phyloP scores from a whole-genome alignment of 352 stramenopile species.

The Phytophthora fragariaefolia region DNA sequence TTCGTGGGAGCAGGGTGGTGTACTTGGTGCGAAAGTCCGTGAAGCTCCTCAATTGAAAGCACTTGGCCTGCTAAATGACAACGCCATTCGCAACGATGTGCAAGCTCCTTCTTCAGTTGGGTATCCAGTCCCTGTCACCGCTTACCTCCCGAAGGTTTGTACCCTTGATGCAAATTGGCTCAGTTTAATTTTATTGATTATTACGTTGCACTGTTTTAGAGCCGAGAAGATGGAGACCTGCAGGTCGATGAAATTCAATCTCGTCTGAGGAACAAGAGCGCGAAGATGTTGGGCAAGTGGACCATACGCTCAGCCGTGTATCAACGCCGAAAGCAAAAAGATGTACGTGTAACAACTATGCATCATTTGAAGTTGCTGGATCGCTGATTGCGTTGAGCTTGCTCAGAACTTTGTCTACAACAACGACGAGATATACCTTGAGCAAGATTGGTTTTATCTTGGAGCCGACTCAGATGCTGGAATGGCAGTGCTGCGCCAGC shows the following conservation, averaged over 20 bases:
- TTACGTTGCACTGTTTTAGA: conserved; percentile 34
- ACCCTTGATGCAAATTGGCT: too few relatives aligned
- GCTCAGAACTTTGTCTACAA: conserved; percentile 84
- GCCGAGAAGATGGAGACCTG: conserved; percentile 70
- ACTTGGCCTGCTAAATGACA: conserved; percentile 58
- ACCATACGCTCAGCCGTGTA: conserved; percentile 71
- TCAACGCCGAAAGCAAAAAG: conserved; percentile 48
- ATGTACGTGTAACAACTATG: conserved; percentile 65
- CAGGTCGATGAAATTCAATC: conserved; percentile 83
- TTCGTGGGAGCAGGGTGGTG: conserved; percentile 76
- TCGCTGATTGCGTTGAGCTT: too few relatives aligned
- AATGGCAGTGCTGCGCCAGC: conserved; percentile 68
- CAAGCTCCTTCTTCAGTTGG: conserved; percentile 59
- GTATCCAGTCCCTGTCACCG: conserved; percentile 62
- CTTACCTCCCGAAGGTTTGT: conserved; percentile 75
- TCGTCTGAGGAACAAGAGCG: conserved; percentile 78
- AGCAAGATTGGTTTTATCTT: conserved; percentile 89
- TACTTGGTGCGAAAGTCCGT: conserved; percentile 77
- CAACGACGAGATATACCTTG: conserved; percentile 81
- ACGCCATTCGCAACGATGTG: conserved; percentile 52
- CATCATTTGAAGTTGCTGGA: neutral
- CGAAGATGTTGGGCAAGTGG: conserved; percentile 80
- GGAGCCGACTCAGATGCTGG: conserved; percentile 68
- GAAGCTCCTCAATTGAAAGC: conserved; percentile 74
- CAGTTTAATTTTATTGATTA: too few relatives aligned